Base-by-base conservation (phyloP, 108 stramenopile species). In the Skeletonema costatum region DNA sequence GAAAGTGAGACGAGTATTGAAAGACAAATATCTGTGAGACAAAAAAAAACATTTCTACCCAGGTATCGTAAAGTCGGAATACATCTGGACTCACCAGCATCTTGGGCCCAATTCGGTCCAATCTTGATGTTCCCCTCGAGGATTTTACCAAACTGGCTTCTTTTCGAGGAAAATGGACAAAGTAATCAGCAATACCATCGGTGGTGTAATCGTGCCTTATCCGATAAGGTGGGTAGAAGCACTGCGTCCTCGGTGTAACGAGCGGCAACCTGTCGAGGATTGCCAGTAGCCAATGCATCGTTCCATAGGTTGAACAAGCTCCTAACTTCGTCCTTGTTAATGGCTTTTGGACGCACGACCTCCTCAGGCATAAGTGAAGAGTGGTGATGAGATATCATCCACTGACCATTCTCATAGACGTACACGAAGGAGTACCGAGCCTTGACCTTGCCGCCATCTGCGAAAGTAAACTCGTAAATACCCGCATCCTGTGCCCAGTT, bases 351-450 rank as follows among this genome's bases (percentile, higher is more conserved):
- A n/a, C 59, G 68, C 3, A 33, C 63, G 64, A 66, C 58, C 32
- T 66, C 75, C 67, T 89, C 88, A 17, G 88, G 88, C 88, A 89
- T 87, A 2, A 80, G 69, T 42, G 84, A 85, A 36, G 81, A 82
- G 56, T 86, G 85, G 50, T 86, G 85, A 48, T 86, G 85, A 19
- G 69, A 42, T 60, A 90, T 90, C 84, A 87, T 88, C 89, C 89
- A 90, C 53, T 82, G 17, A 7, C 81, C 81, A 59, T 75, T 65
- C 46, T 86, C 81, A 21, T 75, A 66, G 39, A 75, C 65, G 68
- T 86, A 86, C 44, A 75, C 70, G 73, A 72, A 86, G 17, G 83
- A 70, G 67, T 88, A 88, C 0, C 87, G 85, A 63, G 76, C 82
- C 65, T 75, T 74, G 46, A 81, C 76, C 31, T 64, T 77, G 63